phyloP scores from a whole-genome alignment of 2,329 filamentous ascomycete genomes.

The Aureobasidium sp. region DNA sequence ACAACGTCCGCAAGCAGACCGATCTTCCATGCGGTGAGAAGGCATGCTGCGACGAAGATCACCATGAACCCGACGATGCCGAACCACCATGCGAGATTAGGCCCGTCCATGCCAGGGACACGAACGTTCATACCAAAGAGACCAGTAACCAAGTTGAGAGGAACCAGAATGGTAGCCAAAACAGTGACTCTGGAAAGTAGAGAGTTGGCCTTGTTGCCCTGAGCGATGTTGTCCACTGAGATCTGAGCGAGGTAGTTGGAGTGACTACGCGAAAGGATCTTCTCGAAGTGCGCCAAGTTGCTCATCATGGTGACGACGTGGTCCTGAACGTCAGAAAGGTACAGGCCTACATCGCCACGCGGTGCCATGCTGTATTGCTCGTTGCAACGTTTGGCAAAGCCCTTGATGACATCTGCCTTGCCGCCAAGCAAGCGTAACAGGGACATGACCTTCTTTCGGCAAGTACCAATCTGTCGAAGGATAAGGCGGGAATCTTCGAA shows the following conservation, averaged over 20 bases:
- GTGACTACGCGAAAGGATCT: constrained; percentile 90
- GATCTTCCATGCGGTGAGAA: constrained; percentile 37
- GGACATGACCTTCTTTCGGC: constrained; percentile 90
- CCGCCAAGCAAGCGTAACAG: constrained; percentile 87
- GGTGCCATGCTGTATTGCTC: constrained; percentile 94
- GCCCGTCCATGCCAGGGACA: constrained; percentile 54
- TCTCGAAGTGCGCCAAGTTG: constrained; percentile 91
- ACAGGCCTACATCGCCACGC: constrained; percentile 91
- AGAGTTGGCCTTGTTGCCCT: constrained; percentile 81
- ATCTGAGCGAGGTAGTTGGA: constrained; percentile 95
- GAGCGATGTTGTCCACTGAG: constrained; percentile 80
- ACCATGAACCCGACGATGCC: constrained; percentile 52
- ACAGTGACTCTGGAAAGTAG: constrained; percentile 93
- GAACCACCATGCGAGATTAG: constrained; percentile 50
- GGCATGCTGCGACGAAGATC: constrained; percentile 33
- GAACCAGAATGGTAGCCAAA: constrained; percentile 89
- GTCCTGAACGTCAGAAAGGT: constrained; percentile 95
- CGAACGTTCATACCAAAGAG: constrained; percentile 82
- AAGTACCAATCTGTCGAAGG: constrained; percentile 77
- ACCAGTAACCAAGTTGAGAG: constrained; percentile 84
- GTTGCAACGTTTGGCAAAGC: constrained; percentile 98
- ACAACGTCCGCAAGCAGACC: constrained; percentile 22
- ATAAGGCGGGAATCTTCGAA: constrained; percentile 84
- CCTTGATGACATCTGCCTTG: constrained; percentile 96
- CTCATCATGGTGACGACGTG: constrained; percentile 99